These are phyloP conservation scores for Funneliformis geosporum DNA, from an alignment of 192 early-diverging fungal genomes.

Conservation along the genomic window DNA sequence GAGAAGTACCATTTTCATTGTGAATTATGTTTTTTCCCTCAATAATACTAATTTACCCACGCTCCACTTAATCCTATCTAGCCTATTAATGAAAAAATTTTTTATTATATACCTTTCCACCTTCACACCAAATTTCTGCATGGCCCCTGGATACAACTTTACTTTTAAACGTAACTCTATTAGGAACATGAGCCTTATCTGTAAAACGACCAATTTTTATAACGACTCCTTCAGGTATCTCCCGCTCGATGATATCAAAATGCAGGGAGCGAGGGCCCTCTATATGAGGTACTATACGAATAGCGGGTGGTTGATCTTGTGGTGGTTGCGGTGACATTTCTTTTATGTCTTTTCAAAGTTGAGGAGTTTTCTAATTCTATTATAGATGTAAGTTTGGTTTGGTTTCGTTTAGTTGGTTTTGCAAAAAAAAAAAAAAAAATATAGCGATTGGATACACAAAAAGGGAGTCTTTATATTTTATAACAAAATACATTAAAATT, in stretches of 20 bases:
- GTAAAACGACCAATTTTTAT: slow-evolving; percentile 78
- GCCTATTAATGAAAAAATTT: not conserved
- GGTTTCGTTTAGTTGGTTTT: not conserved
- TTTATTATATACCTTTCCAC: slow-evolving; percentile 51
- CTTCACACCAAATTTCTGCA: slow-evolving; percentile 89
- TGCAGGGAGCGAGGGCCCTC: slow-evolving; percentile 52
- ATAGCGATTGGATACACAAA: not conserved
- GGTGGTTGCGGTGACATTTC: slow-evolving; percentile 8
- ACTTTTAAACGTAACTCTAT: slow-evolving; percentile 80
- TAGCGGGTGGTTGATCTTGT: slow-evolving; percentile 39
- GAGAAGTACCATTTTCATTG: too few species aligned
- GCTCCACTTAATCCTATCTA: not conserved
- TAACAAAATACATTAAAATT: not conserved
- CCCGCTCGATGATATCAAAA: slow-evolving; percentile 58
- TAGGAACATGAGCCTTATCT: slow-evolving; percentile 60
- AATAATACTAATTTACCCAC: not conserved
- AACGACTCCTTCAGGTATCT: slow-evolving; percentile 58
- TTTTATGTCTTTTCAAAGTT: not conserved
- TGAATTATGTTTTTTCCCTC: too few species aligned
- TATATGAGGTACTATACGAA: slow-evolving; percentile 61
- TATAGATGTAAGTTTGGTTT: not conserved
- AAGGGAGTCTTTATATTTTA: not conserved
- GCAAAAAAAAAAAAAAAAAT: too few species aligned
- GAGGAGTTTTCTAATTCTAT: not conserved
- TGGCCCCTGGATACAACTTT: slow-evolving; percentile 94